phyloP scores from a whole-genome alignment of 164 flowering plant genomes.

The Dillenia suffruticosa region DNA sequence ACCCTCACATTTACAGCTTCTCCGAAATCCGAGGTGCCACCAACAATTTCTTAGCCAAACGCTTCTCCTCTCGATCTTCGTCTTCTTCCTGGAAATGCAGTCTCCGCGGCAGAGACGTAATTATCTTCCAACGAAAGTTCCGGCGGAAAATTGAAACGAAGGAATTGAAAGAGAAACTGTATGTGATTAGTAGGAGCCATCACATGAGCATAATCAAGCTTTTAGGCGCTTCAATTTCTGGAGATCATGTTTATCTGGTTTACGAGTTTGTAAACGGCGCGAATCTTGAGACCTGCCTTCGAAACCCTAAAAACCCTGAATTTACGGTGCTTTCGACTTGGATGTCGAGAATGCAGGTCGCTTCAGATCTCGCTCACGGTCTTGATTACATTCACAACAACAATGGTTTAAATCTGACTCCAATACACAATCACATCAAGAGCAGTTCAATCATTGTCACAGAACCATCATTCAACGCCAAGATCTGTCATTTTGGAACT shows the following conservation, averaged over 20 bases:
- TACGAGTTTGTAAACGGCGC: conserved; percentile 69
- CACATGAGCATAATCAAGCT: conserved; percentile 60
- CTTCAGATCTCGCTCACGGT: conserved; percentile 75
- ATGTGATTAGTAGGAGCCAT: conserved; percentile 55
- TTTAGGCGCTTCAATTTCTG: conserved; percentile 64
- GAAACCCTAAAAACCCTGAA: conserved; percentile 54
- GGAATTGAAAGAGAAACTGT: conserved; percentile 32
- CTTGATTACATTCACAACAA: conserved; percentile 79
- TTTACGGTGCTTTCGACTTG: conserved; percentile 69
- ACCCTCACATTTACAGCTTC: conserved; percentile 43
- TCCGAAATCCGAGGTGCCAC: conserved; percentile 52
- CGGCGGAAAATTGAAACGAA: conserved; percentile 32
- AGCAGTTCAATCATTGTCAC: conserved; percentile 56
- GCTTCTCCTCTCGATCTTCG: conserved; percentile 37
- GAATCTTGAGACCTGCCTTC: conserved; percentile 46
- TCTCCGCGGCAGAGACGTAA: conserved; percentile 37
- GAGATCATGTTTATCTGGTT: conserved; percentile 61
- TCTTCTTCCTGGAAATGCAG: conserved; percentile 69
- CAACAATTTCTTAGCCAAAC: conserved; percentile 38
- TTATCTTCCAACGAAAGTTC: conserved; percentile 58
- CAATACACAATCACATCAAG: conserved; percentile 71
- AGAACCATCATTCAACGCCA: conserved; percentile 54
- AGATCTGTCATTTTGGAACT: conserved; percentile 80
- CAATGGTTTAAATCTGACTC: conserved; percentile 30
- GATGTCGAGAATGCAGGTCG: conserved; percentile 77